Evolutionary conservation across 768 basidiomycete genomes (phyloP), one percentile per base, ranked within the genome.

Genomic region (Tricholoma matsutake): DNA sequence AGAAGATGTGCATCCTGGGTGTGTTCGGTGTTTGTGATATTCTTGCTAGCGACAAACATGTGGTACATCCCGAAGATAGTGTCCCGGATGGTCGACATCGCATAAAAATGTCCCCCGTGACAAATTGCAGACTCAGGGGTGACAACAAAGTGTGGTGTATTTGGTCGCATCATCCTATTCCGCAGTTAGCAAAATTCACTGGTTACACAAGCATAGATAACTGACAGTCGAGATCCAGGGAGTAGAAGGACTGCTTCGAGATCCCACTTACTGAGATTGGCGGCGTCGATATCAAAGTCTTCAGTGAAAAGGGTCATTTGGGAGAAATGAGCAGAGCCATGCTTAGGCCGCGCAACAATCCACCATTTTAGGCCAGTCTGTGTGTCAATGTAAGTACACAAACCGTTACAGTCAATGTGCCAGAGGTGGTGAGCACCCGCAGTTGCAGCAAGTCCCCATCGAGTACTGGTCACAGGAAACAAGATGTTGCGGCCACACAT

Each of bases 71-170:
- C 34, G 10, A 55, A 55, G 14, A 35, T 6, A 5, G 35, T 22
- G 54, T 55, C 54, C 29, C 11, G 35, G 10, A 55, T 55, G 4
- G 34, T 55, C 29, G 54, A 55, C 25, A 29, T 55, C n/a, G 32
- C 54, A 55, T 55, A 55, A 29, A 37, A 55, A 37, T 55, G 54
- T 22, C 35, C 54, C 10, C 54, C 34, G 22, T 55, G 54, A 14
- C 54, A 55, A 39, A 55, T 41, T 2, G 54, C 54, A 55, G 34
- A 41, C 7, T 55, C 18, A 37, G 54, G 54, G 2, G 18, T 55
- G 2, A 37, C 34, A 41, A 55, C 54, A 29, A 41, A 35, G 10
- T 55, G 54, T 10, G 32, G 54, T 41, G 54, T 55, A 22, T 55
- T 55, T 10, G 45, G 45, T 3, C 10, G 20, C 54, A 55, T 55